Evolutionary conservation across 805 yeast genomes (phyloP), one percentile per base, ranked within the genome.

Genomic region (Pichia scutulata): DNA sequence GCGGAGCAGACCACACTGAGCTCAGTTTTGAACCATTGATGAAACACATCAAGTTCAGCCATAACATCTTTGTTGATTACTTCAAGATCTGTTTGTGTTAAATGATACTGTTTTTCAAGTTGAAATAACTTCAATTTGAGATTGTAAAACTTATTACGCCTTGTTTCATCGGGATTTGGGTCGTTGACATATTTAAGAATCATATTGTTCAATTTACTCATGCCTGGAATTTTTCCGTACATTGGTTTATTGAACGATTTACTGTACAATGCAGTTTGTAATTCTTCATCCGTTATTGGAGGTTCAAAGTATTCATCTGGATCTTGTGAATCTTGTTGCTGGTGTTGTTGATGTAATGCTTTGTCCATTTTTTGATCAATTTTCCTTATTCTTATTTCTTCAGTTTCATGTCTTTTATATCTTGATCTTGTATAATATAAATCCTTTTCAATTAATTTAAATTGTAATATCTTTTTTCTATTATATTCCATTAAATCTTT

Each of bases 141-240:
- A 42, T 61, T 59, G 47, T 64, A 60, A 8, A 62, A 48, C 37
- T 65, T 64, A 33, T 60, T 63, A 41, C 61, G 58, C 39, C 71
- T 51, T 7, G 71, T 66, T 44, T 61, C 66, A 30, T 66, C 70
- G 2, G 69, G 70, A 51, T 67, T 62, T 1, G 60, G 54, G 43
- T 68, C 71, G 30, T 68, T 66, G 12, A 55, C 57, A 51, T 67
- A 66, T 44, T 67, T 65, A 28, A 58, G 54, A 4, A 68, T 57
- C 36, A 63, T 65, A 46, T 59, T 67, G 52, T 66, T 68, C n/a
- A 69, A 44, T 47, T 60, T 66, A 43, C 58, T 65, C 30, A 69
- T 52, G 4, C 70, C 71, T 1, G 72, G 72, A 9, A 68, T 65
- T 41, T 62, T 68, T 14, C 60, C 67, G 47, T 59, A 64, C 24